Evolutionary conservation across 495 filamentous ascomycete species (phyloP), one percentile per base, ranked within the genome.

Genomic region (Talaromyces wortmannii): DNA sequence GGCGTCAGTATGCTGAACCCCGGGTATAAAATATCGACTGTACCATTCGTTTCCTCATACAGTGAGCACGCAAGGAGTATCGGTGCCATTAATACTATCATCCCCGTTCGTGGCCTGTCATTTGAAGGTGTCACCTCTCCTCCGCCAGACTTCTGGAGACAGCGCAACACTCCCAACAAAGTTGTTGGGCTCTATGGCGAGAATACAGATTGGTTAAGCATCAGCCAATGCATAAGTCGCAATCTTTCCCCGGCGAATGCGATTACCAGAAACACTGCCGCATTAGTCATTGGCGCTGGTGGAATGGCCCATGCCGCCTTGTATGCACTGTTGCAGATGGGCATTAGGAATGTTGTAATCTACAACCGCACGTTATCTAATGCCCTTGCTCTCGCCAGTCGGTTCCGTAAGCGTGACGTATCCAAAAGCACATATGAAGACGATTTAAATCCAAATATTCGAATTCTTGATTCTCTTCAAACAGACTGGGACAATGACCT

Each of bases 161-260:
- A 83, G 62, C 81, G 77, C 45, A 74, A 82, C 6, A 87, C 88
- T 0, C 70, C 80, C 0, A 77, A 87, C 12, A 75, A 76, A 55
- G 83, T 78, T 4, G 36, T 40, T 40, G 36, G 36, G 13, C 78
- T 91, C 11, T 88, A 90, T 57, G 89, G 89, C 10, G 87, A 91
- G 56, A 92, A 92, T 62, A 91, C 87, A 0, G 88, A 91, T 68
- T 92, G 87, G 85, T 87, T 87, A 48, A 83, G 87, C n/a, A 88
- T 91, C 29, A 68, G 77, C 52, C 76, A 78, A 29, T 89, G 86
- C 58, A 77, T 91, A 42, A 79, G 84, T 4, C 77, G 87, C 42
- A 87, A 87, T 40, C 80, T 91, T 31, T 90, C 88, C 29, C 89
- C 88, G 4, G 79, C 85, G 4, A 91, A 92, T 67, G 85, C 83